These are phyloP conservation scores for Liquidambar formosana DNA, from an alignment of 164 flowering plant species.

Conservation along the genomic window DNA sequence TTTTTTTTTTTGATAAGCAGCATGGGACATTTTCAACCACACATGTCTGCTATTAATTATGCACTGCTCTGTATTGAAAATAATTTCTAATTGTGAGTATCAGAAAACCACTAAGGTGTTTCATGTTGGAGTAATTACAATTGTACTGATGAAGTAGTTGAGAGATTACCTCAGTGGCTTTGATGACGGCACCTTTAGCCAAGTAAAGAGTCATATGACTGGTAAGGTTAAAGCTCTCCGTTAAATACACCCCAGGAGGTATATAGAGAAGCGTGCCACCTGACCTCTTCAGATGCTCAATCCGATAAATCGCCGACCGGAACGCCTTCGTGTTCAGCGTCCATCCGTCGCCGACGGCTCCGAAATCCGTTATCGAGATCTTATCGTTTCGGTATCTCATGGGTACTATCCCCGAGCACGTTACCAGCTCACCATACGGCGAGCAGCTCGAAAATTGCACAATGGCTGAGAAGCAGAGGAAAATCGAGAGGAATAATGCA, in stretches of 20 bases:
- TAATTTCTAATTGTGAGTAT: no score
- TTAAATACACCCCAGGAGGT: slow-evolving; percentile 87
- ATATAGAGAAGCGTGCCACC: slow-evolving; percentile 88
- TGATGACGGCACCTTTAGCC: slow-evolving; percentile 81
- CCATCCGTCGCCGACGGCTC: slow-evolving; percentile 85
- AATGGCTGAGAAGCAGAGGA: slow-evolving; percentile 4
- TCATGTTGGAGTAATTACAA: no score
- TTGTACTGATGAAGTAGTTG: no score
- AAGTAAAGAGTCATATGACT: slow-evolving; percentile 93
- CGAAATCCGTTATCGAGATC: slow-evolving; percentile 81
- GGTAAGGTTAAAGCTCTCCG: slow-evolving; percentile 77
- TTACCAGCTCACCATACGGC: slow-evolving; percentile 28
- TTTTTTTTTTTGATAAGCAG: no score
- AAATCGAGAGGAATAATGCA: slow-evolving; percentile 8
- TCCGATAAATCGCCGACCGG: slow-evolving; percentile 72
- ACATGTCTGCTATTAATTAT: no score
- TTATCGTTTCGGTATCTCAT: slow-evolving; percentile 58
- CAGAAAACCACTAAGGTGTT: no score
- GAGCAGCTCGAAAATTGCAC: not conserved
- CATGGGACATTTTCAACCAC: no score
- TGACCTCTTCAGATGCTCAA: slow-evolving; percentile 65
- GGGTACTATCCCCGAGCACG: slow-evolving; percentile 82
- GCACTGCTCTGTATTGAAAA: no score
- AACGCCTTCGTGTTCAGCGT: slow-evolving; percentile 91
- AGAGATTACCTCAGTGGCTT: slow-evolving; percentile 68